Base-by-base conservation (phyloP, 331 rosid species). In the Spiraea crenata region DNA sequence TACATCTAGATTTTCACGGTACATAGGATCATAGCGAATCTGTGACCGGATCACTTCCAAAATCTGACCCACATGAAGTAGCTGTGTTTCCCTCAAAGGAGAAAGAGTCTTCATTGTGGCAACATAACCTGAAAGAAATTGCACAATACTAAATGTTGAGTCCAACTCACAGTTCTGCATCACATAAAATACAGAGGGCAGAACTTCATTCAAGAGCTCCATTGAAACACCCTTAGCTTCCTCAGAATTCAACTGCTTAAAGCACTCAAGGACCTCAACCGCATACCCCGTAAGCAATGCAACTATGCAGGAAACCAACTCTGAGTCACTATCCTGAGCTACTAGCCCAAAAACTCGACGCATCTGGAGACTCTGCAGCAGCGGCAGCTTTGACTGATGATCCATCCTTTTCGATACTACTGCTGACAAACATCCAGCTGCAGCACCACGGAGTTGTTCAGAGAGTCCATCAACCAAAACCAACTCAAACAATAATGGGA, bases 351-450 rank as follows among this genome's bases (percentile, higher is more conserved):
- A 84, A 34, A 91, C 80, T 34, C 79, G 90, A 64, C 73, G 83
- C 48, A 95, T 83, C 56, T 81, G 93, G 68, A 95, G 99, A 79
- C 79, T 86, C 76, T 86, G 92, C 90, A 95, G 86, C 70, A 95
- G 83, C 3, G 90, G 73, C 13, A 95, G 76, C 58, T 95, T 95
- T 1, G 93, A 69, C 57, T 83, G 93, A 3, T 84, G 82, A 49
- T 89, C 98, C 97, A 95, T 95, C 77, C 98, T 78, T 84, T 91
- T 91, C 0, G 90, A 89, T 69, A 89, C 92, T 12, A 89, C 95
- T 10, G 96, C 97, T 68, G 87, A 78, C 86, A 95, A 83, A 78
- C 97, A 95, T 62, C 93, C 90, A 20, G 89, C 79, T 0, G 98
- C 88, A 47, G 98, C 90, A 57, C 89, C 83, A 10, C 92, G 97